Percentiles rank a stretch among this genome's conserved stretches.
phyloP scores from a whole-genome alignment of 2,329 filamentous ascomycete species.

The Thermothelomyces thermophilus region DNA sequence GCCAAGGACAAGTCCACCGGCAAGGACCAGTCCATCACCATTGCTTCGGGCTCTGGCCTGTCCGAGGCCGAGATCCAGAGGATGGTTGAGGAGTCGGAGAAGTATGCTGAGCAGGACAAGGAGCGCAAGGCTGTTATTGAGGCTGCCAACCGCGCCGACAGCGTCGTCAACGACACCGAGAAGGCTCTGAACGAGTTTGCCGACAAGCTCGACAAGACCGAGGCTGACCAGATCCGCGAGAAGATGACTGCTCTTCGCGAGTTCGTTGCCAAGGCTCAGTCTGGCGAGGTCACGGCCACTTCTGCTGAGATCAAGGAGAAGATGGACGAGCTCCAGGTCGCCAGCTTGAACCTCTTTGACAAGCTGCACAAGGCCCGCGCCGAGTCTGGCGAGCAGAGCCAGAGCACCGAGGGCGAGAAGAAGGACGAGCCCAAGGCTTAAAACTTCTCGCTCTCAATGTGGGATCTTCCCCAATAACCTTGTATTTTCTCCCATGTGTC shows the following conservation, averaged over 20 bases:
- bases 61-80: slow-evolving; percentile 90
- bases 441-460: slow-evolving; percentile 27
- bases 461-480: slow-evolving; percentile 10
- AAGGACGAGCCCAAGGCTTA: slow-evolving; percentile 34
- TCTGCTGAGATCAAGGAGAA: slow-evolving; percentile 96
- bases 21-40: slow-evolving; percentile 99
- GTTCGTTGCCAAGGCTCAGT: slow-evolving; percentile 89
- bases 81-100: slow-evolving; percentile 98
- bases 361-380: slow-evolving; percentile 98
- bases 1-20: slow-evolving; percentile 99
- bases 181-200: slow-evolving; percentile 96
- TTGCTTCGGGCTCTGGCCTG: slow-evolving; percentile 94
- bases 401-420: slow-evolving; percentile 20
- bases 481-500: slow-evolving; percentile 26
- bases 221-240: slow-evolving; percentile 88
- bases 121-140: slow-evolving; percentile 94
- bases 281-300: slow-evolving; percentile 78
- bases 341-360: slow-evolving; percentile 94
- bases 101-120: slow-evolving; percentile 91
- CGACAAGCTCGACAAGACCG: slow-evolving; percentile 92
- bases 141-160: slow-evolving; percentile 94
- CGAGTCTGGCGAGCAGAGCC: slow-evolving; percentile 51
- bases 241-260: slow-evolving; percentile 84
- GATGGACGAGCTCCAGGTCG: slow-evolving; percentile 95
- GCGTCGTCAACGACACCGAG: slow-evolving; percentile 94